Conservation (phyloP, 768 basidiomycete species). For the Suillus hirtellus region DNA sequence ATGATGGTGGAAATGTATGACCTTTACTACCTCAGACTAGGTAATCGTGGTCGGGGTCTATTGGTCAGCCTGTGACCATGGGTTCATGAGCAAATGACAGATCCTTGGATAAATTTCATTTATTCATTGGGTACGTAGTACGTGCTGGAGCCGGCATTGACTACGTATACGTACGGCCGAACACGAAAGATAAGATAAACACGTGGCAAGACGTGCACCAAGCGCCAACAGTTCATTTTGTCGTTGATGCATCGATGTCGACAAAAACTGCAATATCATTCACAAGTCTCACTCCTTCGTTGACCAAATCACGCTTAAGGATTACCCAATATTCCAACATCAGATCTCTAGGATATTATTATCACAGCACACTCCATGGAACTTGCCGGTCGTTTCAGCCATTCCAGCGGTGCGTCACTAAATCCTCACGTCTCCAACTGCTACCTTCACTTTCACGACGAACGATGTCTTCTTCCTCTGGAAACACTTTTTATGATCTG, state of each 20-base stretch:
- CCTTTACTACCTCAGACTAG: not conserved
- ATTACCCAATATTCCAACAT: not conserved
- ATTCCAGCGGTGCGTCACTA: not conserved
- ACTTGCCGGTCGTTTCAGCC: slow-evolving; percentile 1
- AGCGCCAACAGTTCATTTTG: not conserved
- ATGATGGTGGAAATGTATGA: not conserved
- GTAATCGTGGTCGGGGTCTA: not conserved
- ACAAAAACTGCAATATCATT: not conserved
- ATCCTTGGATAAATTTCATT: not conserved
- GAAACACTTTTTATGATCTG: slow-evolving; percentile 44
- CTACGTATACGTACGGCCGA: not conserved
- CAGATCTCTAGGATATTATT: not conserved
- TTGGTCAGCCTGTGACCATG: not conserved
- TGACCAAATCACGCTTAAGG: not conserved
- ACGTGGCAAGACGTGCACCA: not conserved
- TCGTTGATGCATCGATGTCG: not conserved
- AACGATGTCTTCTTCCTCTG: slow-evolving; percentile 23
- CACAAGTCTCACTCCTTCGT: not conserved
- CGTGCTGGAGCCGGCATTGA: not conserved
- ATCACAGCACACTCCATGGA: not conserved
- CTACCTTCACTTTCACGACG: slow-evolving; percentile 11
- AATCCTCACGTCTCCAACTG: not conserved
- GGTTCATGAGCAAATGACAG: not conserved
- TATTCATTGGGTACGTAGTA: no score
- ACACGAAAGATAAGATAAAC: not conserved